A percentile compares a stretch with the other conserved stretches of the same genome.
phyloP scores from a whole-genome alignment of 179 eudicot species.

The Silene coronaria region DNA sequence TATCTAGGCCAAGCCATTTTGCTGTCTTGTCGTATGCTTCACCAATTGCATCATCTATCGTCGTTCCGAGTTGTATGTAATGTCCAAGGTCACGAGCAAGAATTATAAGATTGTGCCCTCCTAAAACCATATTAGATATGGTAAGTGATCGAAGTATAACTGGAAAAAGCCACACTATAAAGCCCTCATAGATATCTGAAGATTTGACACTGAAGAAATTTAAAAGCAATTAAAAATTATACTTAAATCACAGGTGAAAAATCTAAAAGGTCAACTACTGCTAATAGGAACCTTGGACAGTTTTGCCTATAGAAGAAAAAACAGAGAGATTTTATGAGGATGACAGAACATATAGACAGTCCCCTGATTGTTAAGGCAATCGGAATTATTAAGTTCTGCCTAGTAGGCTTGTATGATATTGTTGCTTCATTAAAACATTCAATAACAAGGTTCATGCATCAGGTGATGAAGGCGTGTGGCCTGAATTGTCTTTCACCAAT shows the following conservation, averaged over 20 bases:
- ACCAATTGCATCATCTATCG: constrained; percentile 96
- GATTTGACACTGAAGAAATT: background rate
- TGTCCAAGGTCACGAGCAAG: constrained; percentile 86
- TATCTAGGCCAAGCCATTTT: constrained; percentile 97
- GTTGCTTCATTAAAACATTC: background rate
- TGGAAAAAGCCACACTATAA: background rate
- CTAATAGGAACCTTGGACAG: background rate
- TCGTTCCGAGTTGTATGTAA: constrained; percentile 86
- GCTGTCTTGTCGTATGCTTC: constrained; percentile 98
- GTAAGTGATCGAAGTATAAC: background rate
- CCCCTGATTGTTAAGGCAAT: background rate
- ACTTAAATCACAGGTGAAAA: background rate
- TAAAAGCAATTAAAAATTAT: background rate
- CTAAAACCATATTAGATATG: constrained; percentile 30
- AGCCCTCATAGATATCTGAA: background rate
- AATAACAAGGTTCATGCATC: background rate
- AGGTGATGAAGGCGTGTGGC: background rate
- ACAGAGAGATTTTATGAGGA: background rate
- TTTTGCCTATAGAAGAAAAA: background rate
- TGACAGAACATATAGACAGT: background rate
- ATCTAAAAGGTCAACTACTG: background rate
- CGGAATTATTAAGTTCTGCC: background rate
- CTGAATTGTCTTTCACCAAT: background rate
- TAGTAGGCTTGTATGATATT: background rate
- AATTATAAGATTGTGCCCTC: constrained; percentile 93